Evolutionary conservation across 176 grass and related monocot species (phyloP), one percentile per base, ranked within the genome.

Genomic region (Avena sativa): DNA sequence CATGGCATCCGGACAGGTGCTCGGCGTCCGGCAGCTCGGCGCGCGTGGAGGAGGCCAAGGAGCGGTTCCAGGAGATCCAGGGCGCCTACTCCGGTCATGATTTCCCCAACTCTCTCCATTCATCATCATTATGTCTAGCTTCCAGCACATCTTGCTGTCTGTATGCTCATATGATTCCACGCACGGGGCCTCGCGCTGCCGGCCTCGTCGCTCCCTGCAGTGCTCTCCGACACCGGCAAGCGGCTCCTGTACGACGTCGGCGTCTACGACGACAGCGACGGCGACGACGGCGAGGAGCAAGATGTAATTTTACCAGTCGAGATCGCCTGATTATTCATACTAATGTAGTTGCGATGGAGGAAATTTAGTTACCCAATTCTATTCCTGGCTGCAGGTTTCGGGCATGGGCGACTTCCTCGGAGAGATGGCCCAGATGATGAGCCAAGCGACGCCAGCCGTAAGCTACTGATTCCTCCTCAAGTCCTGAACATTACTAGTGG

Each of bases 351-450:
- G 40, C 40, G 40, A 43, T 6, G 4, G 40, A 43, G 40, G 4
- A 43, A 43, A 43, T 43, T 43, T 43, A 1, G 40, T 43, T 43
- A 43, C 0, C 40, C 40, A 43, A 43, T 43, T 43, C 5, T 43
- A 43, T 43, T 43, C 40, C 40, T 43, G 40, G 40, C 40, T 43
- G 40, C 40, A 43, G 40, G 40, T 43, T 43, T 43, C 40, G 40
- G 93, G 93, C 46, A 93, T 98, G 87, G 93, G 65, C 56, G 91
- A 92, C 51, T 95, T 98, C 80, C 71, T 95, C 70, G 89, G 90
- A 28, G 93, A 98, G 86, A 95, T 98, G 81, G 87, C 85, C 1
- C 80, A 98, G 70, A 93, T 93, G 95, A 98, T 98, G 95, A 95
- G 79, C 83, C 89, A 92, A 66, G 80, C 85, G 2, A 91, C 90